Conservation (phyloP, 306 rosid genomes). For the Vigna hirtella region DNA sequence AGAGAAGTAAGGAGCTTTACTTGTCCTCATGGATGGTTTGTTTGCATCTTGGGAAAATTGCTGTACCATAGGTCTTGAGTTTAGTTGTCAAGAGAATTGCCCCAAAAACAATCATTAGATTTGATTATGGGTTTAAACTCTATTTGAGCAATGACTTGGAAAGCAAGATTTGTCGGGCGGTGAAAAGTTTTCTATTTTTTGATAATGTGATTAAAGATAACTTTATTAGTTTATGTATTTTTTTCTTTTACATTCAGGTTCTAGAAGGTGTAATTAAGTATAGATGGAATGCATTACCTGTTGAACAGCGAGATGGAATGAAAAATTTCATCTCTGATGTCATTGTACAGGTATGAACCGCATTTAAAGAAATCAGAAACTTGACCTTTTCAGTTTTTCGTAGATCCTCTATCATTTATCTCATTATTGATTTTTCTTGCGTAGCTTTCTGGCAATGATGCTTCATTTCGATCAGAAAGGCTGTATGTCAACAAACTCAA, state of each 20-base stretch:
- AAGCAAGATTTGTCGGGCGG: slow-evolving; percentile 1
- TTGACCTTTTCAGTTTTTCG: not conserved
- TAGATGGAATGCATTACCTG: slow-evolving; percentile 98
- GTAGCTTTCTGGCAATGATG: slow-evolving; percentile 88
- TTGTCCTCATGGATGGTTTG: slow-evolving; percentile 25
- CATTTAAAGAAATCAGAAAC: slow-evolving; percentile 5
- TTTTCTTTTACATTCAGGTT: slow-evolving; percentile 60
- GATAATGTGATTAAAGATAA: not conserved
- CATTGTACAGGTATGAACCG: slow-evolving; percentile 77
- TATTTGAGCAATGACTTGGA: slow-evolving; percentile 12
- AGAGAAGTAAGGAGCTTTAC: not conserved
- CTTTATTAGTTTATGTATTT: not conserved
- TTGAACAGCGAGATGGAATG: slow-evolving; percentile 98
- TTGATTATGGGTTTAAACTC: slow-evolving; percentile 8
- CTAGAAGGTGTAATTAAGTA: slow-evolving; percentile 97
- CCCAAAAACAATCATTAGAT: slow-evolving; percentile 5
- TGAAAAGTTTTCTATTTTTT: slow-evolving; percentile 11
- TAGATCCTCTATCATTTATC: slow-evolving; percentile 28
- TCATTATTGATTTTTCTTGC: slow-evolving; percentile 32
- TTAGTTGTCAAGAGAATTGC: slow-evolving; percentile 3
- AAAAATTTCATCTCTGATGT: slow-evolving; percentile 96
- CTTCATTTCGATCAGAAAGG: slow-evolving; percentile 86
- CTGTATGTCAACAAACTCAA: slow-evolving; percentile 98
- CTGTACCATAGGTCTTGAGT: slow-evolving; percentile 20
- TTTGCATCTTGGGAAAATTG: not conserved